Conservation (phyloP, 2,329 filamentous ascomycete genomes). For the Colletotrichum lentis region DNA sequence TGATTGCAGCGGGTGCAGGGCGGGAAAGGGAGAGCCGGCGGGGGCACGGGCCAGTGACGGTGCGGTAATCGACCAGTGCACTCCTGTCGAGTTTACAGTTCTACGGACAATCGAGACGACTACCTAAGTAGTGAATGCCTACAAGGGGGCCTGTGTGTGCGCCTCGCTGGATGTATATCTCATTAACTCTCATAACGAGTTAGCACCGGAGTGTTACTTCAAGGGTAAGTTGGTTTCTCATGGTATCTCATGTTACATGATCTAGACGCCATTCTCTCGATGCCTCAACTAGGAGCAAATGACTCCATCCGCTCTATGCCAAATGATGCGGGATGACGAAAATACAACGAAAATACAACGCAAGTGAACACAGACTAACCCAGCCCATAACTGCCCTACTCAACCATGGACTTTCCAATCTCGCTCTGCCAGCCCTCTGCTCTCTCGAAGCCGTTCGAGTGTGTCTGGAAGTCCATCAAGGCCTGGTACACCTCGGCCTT, state of each 20-base stretch:
- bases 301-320: background rate
- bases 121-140: too few species aligned
- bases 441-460: slow-evolving; percentile 81
- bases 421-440: slow-evolving; percentile 82
- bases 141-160: background rate
- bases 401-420: slow-evolving; percentile 80
- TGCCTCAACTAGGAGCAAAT: background rate
- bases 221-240: background rate
- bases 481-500: slow-evolving; percentile 79
- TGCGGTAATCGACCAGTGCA: slow-evolving; percentile 7
- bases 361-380: background rate
- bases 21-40: slow-evolving; percentile 12
- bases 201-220: background rate
- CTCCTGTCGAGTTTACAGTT: background rate
- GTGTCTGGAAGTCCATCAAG: slow-evolving; percentile 76
- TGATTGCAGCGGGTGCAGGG: slow-evolving; percentile 1
- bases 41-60: background rate
- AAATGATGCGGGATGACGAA: background rate
- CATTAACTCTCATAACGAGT: too few species aligned
- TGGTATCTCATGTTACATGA: background rate
- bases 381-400: slow-evolving; percentile 41
- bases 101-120: background rate
- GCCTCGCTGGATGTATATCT: background rate
- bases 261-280: background rate
- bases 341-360: background rate